Evolutionary conservation across 2,329 filamentous ascomycete species (phyloP).

Genomic region (Claviceps spartinae): DNA sequence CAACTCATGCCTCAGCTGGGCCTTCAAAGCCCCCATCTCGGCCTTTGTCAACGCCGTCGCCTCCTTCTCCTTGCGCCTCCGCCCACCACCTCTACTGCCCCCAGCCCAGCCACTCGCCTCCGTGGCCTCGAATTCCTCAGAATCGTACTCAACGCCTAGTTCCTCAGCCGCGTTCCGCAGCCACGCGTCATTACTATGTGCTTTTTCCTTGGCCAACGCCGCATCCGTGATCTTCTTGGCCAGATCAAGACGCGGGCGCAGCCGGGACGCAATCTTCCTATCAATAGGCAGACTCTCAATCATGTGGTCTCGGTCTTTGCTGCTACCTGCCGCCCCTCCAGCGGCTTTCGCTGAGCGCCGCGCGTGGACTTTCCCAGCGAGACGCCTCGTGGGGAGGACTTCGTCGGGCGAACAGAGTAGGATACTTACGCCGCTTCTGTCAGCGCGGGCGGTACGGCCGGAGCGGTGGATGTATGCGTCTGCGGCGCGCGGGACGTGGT

Average conservation of each 20-base stretch:
- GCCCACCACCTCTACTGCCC: slow-evolving; percentile 56
- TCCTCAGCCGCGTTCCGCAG: slow-evolving; percentile 77
- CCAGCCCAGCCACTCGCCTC: slow-evolving; percentile 46
- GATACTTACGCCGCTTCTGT: slow-evolving; percentile 64
- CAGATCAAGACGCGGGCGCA: slow-evolving; percentile 65
- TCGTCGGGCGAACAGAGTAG: slow-evolving; percentile 87
- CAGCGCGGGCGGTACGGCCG: slow-evolving; percentile 80
- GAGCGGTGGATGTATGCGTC: slow-evolving; percentile 94
- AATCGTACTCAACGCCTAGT: slow-evolving; percentile 86
- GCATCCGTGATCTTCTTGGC: slow-evolving; percentile 83
- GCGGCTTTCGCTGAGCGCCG: slow-evolving; percentile 31
- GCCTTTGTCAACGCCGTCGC: slow-evolving; percentile 54
- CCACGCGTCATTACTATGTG: slow-evolving; percentile 72
- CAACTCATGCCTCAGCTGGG: slow-evolving; percentile 59
- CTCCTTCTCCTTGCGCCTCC: slow-evolving; percentile 63
- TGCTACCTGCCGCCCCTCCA: slow-evolving; percentile 5
- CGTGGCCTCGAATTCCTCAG: slow-evolving; percentile 74
- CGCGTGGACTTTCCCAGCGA: slow-evolving; percentile 80
- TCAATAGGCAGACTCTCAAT: slow-evolving; percentile 77
- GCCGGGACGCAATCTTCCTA: slow-evolving; percentile 57
- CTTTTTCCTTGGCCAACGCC: slow-evolving; percentile 74
- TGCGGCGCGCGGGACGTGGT: slow-evolving; percentile 82
- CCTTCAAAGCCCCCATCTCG: slow-evolving; percentile 56
- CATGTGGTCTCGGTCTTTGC: slow-evolving; percentile 34
- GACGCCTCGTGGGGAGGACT: slow-evolving; percentile 66